phyloP scores from a whole-genome alignment of 305 asterid genomes.

The Fraxinus greggii region DNA sequence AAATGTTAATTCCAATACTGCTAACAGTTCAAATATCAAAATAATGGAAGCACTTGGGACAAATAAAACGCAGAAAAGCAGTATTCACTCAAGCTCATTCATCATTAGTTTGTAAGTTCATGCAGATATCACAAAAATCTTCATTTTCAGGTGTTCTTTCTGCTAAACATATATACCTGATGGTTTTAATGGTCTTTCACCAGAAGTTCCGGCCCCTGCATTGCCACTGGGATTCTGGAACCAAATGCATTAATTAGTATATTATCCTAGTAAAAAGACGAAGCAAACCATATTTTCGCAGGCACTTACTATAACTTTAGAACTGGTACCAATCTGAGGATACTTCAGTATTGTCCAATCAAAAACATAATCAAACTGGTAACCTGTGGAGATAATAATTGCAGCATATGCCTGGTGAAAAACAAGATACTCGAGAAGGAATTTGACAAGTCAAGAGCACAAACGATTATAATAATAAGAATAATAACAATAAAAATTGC shows the following conservation, averaged over 20 bases:
- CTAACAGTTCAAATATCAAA: background rate
- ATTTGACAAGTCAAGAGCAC: background rate
- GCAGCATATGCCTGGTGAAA: constrained; percentile 15
- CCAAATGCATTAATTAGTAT: constrained; percentile 24
- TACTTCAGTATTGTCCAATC: constrained; percentile 93
- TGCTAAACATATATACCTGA: constrained; percentile 52
- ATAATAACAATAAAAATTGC: background rate
- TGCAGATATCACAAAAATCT: background rate
- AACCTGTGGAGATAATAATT: constrained; percentile 45
- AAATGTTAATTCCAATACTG: background rate
- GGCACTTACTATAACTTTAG: constrained; percentile 65
- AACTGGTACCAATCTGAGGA: constrained; percentile 86
- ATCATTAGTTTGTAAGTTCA: background rate
- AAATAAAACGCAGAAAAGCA: background rate
- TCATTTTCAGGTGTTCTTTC: constrained; percentile 1
- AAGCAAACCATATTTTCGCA: constrained; percentile 14
- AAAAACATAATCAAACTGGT: constrained; percentile 91
- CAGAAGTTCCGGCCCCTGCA: constrained; percentile 79
- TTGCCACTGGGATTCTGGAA: constrained; percentile 68
- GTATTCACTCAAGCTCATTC: background rate
- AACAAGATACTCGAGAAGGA: background rate
- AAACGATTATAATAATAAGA: background rate
- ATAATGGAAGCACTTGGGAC: background rate
- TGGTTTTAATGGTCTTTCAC: constrained; percentile 71
- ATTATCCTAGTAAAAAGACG: constrained; percentile 1